These are phyloP conservation scores for Exophiala sp. DNA, from an alignment of 2,329 filamentous ascomycete species.

Conservation along the genomic window DNA sequence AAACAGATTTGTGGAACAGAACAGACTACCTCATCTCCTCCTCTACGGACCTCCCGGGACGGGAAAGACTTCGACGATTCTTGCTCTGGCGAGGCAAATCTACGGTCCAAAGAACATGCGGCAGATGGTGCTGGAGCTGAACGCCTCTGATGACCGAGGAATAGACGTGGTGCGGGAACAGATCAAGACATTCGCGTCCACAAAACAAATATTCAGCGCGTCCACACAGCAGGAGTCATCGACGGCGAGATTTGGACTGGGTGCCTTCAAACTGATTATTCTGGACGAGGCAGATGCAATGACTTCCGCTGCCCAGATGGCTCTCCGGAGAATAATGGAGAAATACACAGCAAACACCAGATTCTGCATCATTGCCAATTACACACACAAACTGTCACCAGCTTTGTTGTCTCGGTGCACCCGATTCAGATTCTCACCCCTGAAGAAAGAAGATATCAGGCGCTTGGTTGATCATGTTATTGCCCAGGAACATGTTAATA, in stretches of 20 bases:
- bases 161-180: conserved; percentile 98
- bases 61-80: conserved; percentile 93
- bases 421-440: conserved; percentile 85
- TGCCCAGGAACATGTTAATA: conserved; percentile 76
- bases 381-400: conserved; percentile 93
- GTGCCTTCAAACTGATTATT: conserved; percentile 89
- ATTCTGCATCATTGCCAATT: conserved; percentile 98
- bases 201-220: conserved; percentile 90
- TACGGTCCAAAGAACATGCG: conserved; percentile 89
- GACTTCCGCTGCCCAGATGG: conserved; percentile 99
- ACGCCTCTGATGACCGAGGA: conserved; percentile 92
- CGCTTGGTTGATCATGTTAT: conserved; percentile 83
- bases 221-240: conserved; percentile 43
- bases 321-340: conserved; percentile 93
- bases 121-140: conserved; percentile 97
- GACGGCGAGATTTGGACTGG: conserved; percentile 48
- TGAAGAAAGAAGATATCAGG: conserved; percentile 83
- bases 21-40: conserved; percentile 88
- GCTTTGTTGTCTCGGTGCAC: conserved; percentile 90
- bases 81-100: conserved; percentile 86
- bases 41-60: conserved; percentile 96
- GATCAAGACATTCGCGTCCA: conserved; percentile 91
- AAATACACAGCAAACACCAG: conserved; percentile 97
- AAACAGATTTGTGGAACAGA: conserved; percentile 93
- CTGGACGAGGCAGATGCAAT: conserved; percentile 99